phyloP scores from a whole-genome alignment of 495 filamentous ascomycete species.

The Annulohypoxylon stygium region DNA sequence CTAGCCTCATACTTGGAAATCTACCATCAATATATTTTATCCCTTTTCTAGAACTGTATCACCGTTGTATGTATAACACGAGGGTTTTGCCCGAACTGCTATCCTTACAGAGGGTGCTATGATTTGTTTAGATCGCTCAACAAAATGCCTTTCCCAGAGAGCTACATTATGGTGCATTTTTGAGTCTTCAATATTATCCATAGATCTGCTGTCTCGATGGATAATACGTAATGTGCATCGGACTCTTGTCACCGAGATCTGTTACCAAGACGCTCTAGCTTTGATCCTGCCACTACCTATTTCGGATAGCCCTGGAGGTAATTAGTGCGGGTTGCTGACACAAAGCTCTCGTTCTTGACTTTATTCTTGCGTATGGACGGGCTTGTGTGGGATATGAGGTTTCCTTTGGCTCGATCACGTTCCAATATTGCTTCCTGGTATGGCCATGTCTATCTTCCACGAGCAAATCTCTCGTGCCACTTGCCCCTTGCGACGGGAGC shows the following conservation, averaged over 20 bases:
- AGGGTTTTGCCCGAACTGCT: neutral
- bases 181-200: too few relatives aligned
- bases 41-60: too few relatives aligned
- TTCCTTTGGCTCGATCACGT: neutral
- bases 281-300: neutral
- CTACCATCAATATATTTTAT: neutral
- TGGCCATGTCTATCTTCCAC: conserved; percentile 50
- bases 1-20: neutral
- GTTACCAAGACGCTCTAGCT: neutral
- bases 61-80: too few relatives aligned
- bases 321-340: neutral
- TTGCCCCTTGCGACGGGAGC: conserved; percentile 72
- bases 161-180: neutral
- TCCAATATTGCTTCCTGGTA: neutral
- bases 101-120: neutral
- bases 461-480: conserved; percentile 90
- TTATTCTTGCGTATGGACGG: neutral
- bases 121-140: neutral
- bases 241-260: neutral
- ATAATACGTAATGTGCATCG: neutral
- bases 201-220: too few relatives aligned
- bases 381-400: neutral
- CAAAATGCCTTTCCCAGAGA: neutral
- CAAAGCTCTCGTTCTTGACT: neutral
- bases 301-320: neutral